These are phyloP conservation scores for thale cress (Arabidopsis thaliana) DNA, from an alignment of 345 rosid genomes.

Conservation along the genomic window TAIR10.1 NC_003076.8:3825001-3825500, in stretches of 20 bases:
- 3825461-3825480: constrained; percentile 33
- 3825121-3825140: neutral
- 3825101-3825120: neutral
- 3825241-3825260: neutral
- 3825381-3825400: neutral
- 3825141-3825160: neutral
- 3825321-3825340: neutral
- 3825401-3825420: neutral
- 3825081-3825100: too few species aligned
- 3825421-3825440: constrained; percentile 12
- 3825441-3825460: constrained; percentile 15
- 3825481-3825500: constrained; percentile 34
- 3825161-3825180: neutral
- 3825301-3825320: neutral
- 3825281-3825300: neutral
- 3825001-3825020: too few species aligned
- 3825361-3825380: neutral
- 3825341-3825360: neutral
- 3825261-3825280: neutral
- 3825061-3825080: too few species aligned
- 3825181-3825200: neutral
- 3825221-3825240: neutral
- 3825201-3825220: neutral
- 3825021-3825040: too few species aligned
- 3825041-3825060: too few species aligned